Conservation (phyloP, 192 early-diverging fungal species). For the Endogone sp. region DNA sequence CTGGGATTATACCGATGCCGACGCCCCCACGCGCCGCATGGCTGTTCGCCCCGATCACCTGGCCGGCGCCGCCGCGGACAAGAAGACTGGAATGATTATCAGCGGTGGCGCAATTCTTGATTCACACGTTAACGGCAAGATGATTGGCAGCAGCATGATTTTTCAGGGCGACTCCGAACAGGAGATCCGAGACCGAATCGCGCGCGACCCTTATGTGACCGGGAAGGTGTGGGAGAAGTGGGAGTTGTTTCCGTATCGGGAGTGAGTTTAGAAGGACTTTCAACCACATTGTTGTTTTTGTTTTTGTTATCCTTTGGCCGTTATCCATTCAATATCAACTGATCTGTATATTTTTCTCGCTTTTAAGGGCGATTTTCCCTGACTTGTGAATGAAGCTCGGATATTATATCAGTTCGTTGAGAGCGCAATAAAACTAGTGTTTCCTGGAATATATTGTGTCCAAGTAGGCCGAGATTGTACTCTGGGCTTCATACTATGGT, state of each 20-base stretch:
- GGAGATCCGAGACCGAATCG: constrained; percentile 39
- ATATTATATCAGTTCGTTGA: too few relatives aligned
- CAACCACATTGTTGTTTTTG: too few relatives aligned
- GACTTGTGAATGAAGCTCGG: too few relatives aligned
- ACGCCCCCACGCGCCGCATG: constrained; percentile 38
- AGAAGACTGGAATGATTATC: constrained; percentile 27
- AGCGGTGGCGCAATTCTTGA: constrained; percentile 50
- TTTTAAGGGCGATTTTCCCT: too few relatives aligned
- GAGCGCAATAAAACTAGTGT: too few relatives aligned
- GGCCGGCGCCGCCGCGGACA: constrained; percentile 20
- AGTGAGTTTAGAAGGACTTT: too few relatives aligned
- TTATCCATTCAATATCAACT: too few relatives aligned
- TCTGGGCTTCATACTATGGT: too few relatives aligned
- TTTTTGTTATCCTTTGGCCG: too few relatives aligned
- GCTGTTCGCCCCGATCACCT: constrained; percentile 41
- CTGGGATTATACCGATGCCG: constrained; percentile 45
- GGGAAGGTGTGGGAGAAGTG: constrained; percentile 53
- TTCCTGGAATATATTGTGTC: too few relatives aligned
- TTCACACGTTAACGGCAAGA: constrained; percentile 43
- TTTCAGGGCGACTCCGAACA: constrained; percentile 40
- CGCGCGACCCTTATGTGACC: constrained; percentile 45
- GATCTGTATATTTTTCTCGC: too few relatives aligned
- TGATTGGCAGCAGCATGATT: constrained; percentile 52
- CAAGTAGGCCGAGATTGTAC: too few relatives aligned
- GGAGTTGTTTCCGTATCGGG: constrained; percentile 28